Evolutionary conservation across 306 rosid species (phyloP).

Genomic region (Urtica urens): DNA sequence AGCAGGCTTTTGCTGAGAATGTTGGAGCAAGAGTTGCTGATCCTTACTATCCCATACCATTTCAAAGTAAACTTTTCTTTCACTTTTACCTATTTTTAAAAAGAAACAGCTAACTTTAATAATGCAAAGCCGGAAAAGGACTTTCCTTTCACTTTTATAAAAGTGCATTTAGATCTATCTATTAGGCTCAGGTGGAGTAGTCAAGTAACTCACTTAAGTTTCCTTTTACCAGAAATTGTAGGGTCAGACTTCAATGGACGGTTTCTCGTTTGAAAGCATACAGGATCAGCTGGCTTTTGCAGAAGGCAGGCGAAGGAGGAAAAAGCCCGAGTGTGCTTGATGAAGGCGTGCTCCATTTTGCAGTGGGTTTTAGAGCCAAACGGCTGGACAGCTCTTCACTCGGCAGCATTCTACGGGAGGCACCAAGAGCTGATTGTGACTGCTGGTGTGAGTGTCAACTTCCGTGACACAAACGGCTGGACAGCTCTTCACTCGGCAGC

Average conservation of each 20-base stretch:
- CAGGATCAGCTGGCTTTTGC: conserved; percentile 73
- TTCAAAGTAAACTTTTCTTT: too few species aligned
- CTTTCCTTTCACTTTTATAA: too few species aligned
- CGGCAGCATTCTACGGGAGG: conserved; percentile 84
- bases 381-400: too few species aligned
- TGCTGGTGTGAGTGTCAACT: conserved; percentile 77
- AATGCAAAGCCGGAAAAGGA: too few species aligned
- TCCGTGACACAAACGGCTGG: conserved; percentile 88
- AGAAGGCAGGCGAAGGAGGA: conserved; percentile 58
- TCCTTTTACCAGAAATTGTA: too few species aligned
- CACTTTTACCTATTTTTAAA: conserved; percentile 13
- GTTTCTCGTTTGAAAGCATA: conserved; percentile 41
- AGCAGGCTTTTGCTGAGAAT: too few species aligned
- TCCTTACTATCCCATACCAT: too few species aligned
- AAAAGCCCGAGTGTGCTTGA: conserved; percentile 76
- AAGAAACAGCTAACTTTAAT: too few species aligned
- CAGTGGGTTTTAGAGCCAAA: conserved; percentile 86
- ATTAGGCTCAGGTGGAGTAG: too few species aligned
- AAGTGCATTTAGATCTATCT: too few species aligned
- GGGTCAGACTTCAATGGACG: conserved; percentile 28
- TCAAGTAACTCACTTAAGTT: too few species aligned
- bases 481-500: conserved; percentile 98
- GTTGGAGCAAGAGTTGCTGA: too few species aligned
- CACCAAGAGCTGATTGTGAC: conserved; percentile 51
- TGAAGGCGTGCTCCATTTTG: conserved; percentile 76